A percentile compares a stretch with the other conserved stretches of the same genome.
Evolutionary conservation across 139 green algal genomes (phyloP).

Genomic region (Picochlorum sp.): DNA sequence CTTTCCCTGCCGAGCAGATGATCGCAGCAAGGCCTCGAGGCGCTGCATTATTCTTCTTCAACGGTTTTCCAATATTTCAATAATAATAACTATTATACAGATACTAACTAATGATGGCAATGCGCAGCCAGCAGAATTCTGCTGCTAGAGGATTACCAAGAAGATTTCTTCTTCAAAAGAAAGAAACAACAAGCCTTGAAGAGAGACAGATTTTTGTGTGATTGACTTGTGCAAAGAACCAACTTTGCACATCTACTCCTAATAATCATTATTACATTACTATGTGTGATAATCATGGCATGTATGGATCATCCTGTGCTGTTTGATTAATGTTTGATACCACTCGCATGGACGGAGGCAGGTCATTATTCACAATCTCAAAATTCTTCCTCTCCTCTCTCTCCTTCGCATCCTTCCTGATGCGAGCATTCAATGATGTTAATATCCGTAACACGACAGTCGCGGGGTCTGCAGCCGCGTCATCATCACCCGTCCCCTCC

Average conservation of each 20-base stretch:
- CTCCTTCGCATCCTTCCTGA: constrained; percentile 18
- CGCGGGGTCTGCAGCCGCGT: constrained; percentile 19
- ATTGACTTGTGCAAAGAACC: too few relatives aligned
- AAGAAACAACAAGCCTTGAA: neutral
- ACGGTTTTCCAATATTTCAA: too few relatives aligned
- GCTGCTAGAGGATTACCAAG: too few relatives aligned
- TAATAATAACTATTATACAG: too few relatives aligned
- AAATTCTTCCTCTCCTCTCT: constrained; percentile 30
- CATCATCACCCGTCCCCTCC: constrained; percentile 24
- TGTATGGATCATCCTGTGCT: constrained; percentile 9
- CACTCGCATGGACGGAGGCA: constrained; percentile 31
- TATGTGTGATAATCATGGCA: neutral
- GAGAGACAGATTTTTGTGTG: too few relatives aligned
- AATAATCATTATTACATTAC: too few relatives aligned
- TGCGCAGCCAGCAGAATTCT: too few relatives aligned
- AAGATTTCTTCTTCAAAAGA: too few relatives aligned
- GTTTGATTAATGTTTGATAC: constrained; percentile 16
- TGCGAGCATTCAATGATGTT: constrained; percentile 22
- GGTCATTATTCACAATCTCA: constrained; percentile 21
- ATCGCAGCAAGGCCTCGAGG: neutral
- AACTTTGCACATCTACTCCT: neutral
- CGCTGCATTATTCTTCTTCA: too few relatives aligned
- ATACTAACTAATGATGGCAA: too few relatives aligned
- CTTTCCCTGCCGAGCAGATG: too few relatives aligned
- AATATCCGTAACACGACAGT: constrained; percentile 32